phyloP scores from a whole-genome alignment of 495 filamentous ascomycete species.

The Talaromyces liani region DNA sequence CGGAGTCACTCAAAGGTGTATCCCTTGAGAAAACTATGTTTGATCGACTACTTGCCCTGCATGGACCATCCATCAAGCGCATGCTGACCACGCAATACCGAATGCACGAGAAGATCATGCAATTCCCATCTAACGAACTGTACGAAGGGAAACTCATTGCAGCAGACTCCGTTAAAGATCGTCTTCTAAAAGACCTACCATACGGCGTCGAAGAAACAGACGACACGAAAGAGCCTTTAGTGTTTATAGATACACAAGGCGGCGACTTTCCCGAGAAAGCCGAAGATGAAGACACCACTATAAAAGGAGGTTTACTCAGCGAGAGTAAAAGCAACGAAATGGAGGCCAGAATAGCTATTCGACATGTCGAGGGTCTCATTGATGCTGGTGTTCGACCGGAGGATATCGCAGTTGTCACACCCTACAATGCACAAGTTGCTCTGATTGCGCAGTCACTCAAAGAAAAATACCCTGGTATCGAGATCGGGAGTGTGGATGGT shows the following conservation, averaged over 20 bases:
- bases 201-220: constrained; percentile 76
- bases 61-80: constrained; percentile 77
- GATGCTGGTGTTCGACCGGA: constrained; percentile 67
- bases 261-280: constrained; percentile 71
- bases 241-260: constrained; percentile 96
- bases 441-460: constrained; percentile 68
- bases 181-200: constrained; percentile 70
- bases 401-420: constrained; percentile 90
- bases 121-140: constrained; percentile 81
- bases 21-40: constrained; percentile 85
- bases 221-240: constrained; percentile 77
- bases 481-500: constrained; percentile 90
- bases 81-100: constrained; percentile 98
- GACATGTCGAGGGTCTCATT: constrained; percentile 69
- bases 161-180: constrained; percentile 62
- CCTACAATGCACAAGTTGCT: constrained; percentile 90
- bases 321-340: constrained; percentile 93
- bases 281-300: constrained; percentile 42
- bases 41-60: constrained; percentile 73
- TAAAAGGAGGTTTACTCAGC: constrained; percentile 50
- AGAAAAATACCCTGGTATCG: constrained; percentile 72
- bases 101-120: constrained; percentile 95
- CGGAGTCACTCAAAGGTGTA: constrained; percentile 23
- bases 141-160: constrained; percentile 79
- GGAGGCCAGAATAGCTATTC: constrained; percentile 73